Evolutionary conservation across 768 basidiomycete genomes (phyloP).

Genomic region (Serendipita sp.): DNA sequence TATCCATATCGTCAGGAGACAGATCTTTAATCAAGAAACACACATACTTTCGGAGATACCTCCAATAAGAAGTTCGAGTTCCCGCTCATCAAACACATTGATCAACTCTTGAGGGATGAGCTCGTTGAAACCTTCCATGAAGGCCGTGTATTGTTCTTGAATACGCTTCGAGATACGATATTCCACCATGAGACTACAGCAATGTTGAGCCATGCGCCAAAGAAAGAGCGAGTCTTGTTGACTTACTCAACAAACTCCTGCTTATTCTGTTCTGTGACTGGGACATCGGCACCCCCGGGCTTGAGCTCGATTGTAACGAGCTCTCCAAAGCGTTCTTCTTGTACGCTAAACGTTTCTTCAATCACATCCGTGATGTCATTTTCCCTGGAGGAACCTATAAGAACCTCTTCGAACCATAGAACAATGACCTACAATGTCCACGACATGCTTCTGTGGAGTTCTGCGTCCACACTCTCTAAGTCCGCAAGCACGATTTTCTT

Average conservation of each 20-base stretch:
- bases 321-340: slow-evolving; percentile 96
- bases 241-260: slow-evolving; percentile 83
- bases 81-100: slow-evolving; percentile 97
- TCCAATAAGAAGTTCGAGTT: slow-evolving; percentile 90
- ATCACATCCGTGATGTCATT: slow-evolving; percentile 98
- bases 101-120: slow-evolving; percentile 94
- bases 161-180: slow-evolving; percentile 96
- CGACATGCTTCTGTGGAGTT: slow-evolving; percentile 82
- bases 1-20: slow-evolving; percentile 16
- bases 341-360: slow-evolving; percentile 93
- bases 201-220: slow-evolving; percentile 6
- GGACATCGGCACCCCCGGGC: slow-evolving; percentile 65
- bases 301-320: slow-evolving; percentile 94
- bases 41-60: slow-evolving; percentile 86
- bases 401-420: not conserved
- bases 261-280: slow-evolving; percentile 96
- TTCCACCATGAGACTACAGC: slow-evolving; percentile 52
- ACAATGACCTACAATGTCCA: slow-evolving; percentile 82
- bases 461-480: slow-evolving; percentile 91
- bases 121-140: slow-evolving; percentile 99
- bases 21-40: not conserved
- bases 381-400: slow-evolving; percentile 36
- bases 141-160: slow-evolving; percentile 96
- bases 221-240: not conserved
- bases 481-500: slow-evolving; percentile 92